Percentiles rank a stretch among this genome's conserved stretches.
Conservation (phyloP, 495 filamentous ascomycete genomes). For the Mytilinidion resinicola region DNA sequence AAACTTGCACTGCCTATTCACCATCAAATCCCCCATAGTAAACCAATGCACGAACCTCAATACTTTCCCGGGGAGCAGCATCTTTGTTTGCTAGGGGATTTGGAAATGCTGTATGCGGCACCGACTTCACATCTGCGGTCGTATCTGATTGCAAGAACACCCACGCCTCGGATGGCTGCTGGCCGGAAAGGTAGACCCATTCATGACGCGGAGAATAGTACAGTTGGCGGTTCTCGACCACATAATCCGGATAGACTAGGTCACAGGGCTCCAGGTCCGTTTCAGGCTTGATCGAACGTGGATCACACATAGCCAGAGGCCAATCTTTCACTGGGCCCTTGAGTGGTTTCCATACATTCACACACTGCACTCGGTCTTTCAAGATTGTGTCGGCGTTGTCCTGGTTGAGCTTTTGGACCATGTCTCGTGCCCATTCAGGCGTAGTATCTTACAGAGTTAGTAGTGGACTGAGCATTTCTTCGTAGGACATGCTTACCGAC, state of each 20-base stretch:
- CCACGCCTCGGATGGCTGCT: slow-evolving; percentile 6
- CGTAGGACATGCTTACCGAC: not conserved
- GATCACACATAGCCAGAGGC: slow-evolving; percentile 4
- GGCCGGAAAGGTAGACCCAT: slow-evolving; percentile 3
- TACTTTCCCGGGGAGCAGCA: slow-evolving; percentile 3
- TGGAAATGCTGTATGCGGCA: not conserved
- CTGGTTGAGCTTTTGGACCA: slow-evolving; percentile 2
- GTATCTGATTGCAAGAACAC: slow-evolving; percentile 7
- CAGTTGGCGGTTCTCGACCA: slow-evolving; percentile 6
- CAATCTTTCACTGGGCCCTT: slow-evolving; percentile 4
- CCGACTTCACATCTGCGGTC: not conserved
- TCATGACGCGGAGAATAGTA: not conserved
- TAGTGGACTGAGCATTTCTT: too few relatives aligned
- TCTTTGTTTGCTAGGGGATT: not conserved
- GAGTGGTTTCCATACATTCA: slow-evolving; percentile 5
- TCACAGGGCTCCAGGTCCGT: slow-evolving; percentile 3
- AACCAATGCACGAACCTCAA: slow-evolving; percentile 4
- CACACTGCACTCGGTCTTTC: slow-evolving; percentile 6
- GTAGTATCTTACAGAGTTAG: not conserved
- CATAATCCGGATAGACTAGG: slow-evolving; percentile 4
- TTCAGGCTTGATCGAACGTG: slow-evolving; percentile 1
- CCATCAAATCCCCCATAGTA: slow-evolving; percentile 4
- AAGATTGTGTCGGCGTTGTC: not conserved
- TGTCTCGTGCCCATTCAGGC: slow-evolving; percentile 1
- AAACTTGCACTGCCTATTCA: not conserved